Percentiles rank a stretch among this genome's conserved stretches.
phyloP scores from a whole-genome alignment of 495 filamentous ascomycete genomes.

The Chaetomidium leptoderma region DNA sequence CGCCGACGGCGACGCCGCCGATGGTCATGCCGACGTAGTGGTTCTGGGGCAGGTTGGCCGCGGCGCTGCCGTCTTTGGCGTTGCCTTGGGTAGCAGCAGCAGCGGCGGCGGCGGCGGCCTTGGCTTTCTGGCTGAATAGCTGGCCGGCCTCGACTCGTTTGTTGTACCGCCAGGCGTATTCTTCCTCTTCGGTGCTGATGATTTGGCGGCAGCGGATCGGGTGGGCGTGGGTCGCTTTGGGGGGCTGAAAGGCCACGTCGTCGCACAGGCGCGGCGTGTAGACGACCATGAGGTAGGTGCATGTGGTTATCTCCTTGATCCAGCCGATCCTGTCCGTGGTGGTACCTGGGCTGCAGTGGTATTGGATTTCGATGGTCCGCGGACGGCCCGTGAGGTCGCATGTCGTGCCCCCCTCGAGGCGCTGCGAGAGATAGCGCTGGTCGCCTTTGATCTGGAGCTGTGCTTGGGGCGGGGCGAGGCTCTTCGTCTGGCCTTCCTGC shows the following conservation, averaged over 20 bases:
- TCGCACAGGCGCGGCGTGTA: constrained; percentile 90
- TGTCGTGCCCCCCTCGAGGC: constrained; percentile 74
- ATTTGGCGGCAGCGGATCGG: constrained; percentile 73
- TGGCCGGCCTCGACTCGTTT: constrained; percentile 52
- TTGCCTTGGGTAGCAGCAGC: constrained; percentile 27
- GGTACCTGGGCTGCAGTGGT: constrained; percentile 80
- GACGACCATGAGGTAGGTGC: constrained; percentile 91
- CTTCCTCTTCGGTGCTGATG: constrained; percentile 52
- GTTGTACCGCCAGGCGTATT: constrained; percentile 51
- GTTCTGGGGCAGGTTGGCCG: constrained; percentile 13
- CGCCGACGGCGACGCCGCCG: constrained; percentile 52
- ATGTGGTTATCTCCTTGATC: constrained; percentile 94
- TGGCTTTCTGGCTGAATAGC: constrained; percentile 44
- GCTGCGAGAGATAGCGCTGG: constrained; percentile 86
- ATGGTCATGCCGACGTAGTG: constrained; percentile 36
- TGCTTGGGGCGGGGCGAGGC: constrained; percentile 47
- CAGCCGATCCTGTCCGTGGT: constrained; percentile 78
- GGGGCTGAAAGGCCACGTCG: constrained; percentile 87
- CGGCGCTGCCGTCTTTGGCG: constrained; percentile 1
- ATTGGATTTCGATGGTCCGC: constrained; percentile 82
- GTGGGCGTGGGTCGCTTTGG: constrained; percentile 73
- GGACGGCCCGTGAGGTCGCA: constrained; percentile 88
- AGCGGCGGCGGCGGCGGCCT: not conserved
- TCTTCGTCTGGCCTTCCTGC: constrained; percentile 22
- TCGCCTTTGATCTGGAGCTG: constrained; percentile 78